Evolutionary conservation across 805 yeast species (phyloP), one percentile per base, ranked within the genome.

Genomic region (Clavispora carvajalis): DNA sequence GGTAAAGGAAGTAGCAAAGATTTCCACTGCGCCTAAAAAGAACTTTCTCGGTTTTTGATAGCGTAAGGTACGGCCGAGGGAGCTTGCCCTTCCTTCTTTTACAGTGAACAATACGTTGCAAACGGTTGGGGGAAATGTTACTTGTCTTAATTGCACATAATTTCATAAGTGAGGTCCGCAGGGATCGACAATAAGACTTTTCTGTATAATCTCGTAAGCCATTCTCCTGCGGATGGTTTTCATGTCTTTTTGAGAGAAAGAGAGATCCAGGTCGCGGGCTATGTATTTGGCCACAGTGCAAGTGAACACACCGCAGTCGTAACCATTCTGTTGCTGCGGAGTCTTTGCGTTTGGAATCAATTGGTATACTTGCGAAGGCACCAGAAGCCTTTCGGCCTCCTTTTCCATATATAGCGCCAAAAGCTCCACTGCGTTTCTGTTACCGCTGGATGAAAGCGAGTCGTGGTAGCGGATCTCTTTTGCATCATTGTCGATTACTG

Each of bases 221-320:
- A 85, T 85, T 39, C 78, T 65, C 34, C 80, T 65, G 47, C 99
- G 69, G 41, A 91, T 67, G 2, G 59, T 57, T 5, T 67, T 68
- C 79, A 91, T 89, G 54, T 88, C 95, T 7, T 65, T 61, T 51
- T 84, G 90, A 7, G 76, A 57, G 51, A 79, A 91, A 3, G 60
- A 54, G 29, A 86, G 61, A 0, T 70, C 71, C 19, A 59, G 58
- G 5, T 69, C 74, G 25, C 76, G 63, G 0, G 90, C 63, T 31
- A 87, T 52, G 34, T 73, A 80, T 36, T 79, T 74, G 1, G 85
- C 86, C 35, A 80, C 82, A 40, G 89, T 77, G 59, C 97, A 84
- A 2, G 95, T 76, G 55, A 90, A 93, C 2, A 91, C 95, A 7
- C 99, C 99, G 67, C 99, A 93, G 60, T 93, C 99, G 50, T 59